Conservation (phyloP, 345 rosid genomes). For the sweet orange (Citrus sinensis) region DVS_A1.0 CM039167.1:11008501-11009000, state of each 20-base stretch:
- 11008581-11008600: slow-evolving; percentile 53
- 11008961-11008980: slow-evolving; percentile 55
- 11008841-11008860: slow-evolving; percentile 63
- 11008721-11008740: slow-evolving; percentile 85
- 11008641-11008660: neutral
- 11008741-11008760: slow-evolving; percentile 56
- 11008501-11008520: slow-evolving; percentile 79
- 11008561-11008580: slow-evolving; percentile 67
- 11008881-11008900: neutral
- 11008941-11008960: slow-evolving; percentile 55
- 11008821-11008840: slow-evolving; percentile 76
- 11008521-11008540: slow-evolving; percentile 91
- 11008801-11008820: slow-evolving; percentile 83
- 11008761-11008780: slow-evolving; percentile 60
- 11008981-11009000: slow-evolving; percentile 36
- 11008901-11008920: neutral
- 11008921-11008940: neutral
- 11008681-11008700: neutral
- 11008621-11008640: slow-evolving; percentile 35
- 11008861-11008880: neutral
- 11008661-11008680: neutral
- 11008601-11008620: slow-evolving; percentile 85
- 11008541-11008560: slow-evolving; percentile 73
- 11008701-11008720: slow-evolving; percentile 61
- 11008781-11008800: slow-evolving; percentile 83